These are phyloP conservation scores for Phytophthora pini DNA, from an alignment of 352 stramenopile genomes.

Conservation along the genomic window DNA sequence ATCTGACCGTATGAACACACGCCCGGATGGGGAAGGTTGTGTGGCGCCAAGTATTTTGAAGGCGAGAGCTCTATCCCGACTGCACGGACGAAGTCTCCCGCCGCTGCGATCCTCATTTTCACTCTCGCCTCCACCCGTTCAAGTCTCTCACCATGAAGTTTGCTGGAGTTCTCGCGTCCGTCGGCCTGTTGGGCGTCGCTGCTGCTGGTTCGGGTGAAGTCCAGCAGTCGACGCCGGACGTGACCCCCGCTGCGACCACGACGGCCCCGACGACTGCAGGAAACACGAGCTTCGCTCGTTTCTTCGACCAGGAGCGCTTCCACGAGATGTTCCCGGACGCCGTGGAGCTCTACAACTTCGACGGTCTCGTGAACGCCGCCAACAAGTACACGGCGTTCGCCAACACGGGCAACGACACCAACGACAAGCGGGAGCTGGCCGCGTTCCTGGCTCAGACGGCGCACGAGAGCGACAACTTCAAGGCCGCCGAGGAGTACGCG, in stretches of 20 bases:
- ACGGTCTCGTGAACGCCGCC: conserved; percentile 44
- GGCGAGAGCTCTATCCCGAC: conserved; percentile 26
- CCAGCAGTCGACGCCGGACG: conserved; percentile 21
- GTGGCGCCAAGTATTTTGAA: conserved; percentile 22
- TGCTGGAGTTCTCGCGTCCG: conserved; percentile 14
- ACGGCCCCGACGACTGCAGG: background rate
- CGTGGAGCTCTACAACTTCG: conserved; percentile 49
- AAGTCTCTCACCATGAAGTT: conserved; percentile 28
- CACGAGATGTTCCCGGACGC: conserved; percentile 44
- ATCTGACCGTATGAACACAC: conserved; percentile 22
- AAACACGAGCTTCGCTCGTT: conserved; percentile 34
- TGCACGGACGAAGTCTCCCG: conserved; percentile 18
- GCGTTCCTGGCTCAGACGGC: conserved; percentile 55
- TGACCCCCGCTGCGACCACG: conserved; percentile 11
- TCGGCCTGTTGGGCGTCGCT: conserved; percentile 25
- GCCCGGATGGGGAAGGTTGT: conserved; percentile 24
- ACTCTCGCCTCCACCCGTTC: conserved; percentile 15
- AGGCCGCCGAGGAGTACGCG: conserved; percentile 49
- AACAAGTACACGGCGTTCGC: conserved; percentile 53
- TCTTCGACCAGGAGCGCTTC: conserved; percentile 50
- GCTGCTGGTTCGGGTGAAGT: conserved; percentile 17
- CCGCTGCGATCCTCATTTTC: conserved; percentile 23
- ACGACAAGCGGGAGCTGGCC: conserved; percentile 51
- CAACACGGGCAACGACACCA: conserved; percentile 46
- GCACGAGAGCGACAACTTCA: conserved; percentile 55